These are phyloP conservation scores for Exophiala spinifera DNA, from an alignment of 2,329 filamentous ascomycete genomes.

Conservation along the genomic window DNA sequence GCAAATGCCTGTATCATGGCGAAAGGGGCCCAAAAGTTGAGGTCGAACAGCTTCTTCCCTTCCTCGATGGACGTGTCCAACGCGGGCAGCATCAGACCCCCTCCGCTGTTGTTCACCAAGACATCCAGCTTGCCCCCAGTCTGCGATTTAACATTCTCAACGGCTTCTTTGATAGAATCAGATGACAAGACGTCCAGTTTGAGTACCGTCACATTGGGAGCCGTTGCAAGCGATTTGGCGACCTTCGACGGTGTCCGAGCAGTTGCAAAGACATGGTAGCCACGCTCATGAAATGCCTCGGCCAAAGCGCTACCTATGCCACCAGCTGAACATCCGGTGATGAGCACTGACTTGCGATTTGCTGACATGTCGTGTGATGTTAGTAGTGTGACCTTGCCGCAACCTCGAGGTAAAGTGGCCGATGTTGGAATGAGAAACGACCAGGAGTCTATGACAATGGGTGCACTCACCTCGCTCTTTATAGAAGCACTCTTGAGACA, in stretches of 20 bases:
- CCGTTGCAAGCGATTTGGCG: conserved; percentile 28
- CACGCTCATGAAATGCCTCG: conserved; percentile 36
- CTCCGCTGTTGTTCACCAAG: conserved; percentile 49
- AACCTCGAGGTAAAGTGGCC: no score
- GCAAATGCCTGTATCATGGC: conserved; percentile 36
- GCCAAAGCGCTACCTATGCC: conserved; percentile 44
- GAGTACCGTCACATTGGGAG: conserved; percentile 30
- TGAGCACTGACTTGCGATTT: conserved; percentile 15
- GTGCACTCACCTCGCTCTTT: neutral
- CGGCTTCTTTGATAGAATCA: conserved; percentile 14
- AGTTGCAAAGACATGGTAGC: conserved; percentile 43
- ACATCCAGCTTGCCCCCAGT: conserved; percentile 40
- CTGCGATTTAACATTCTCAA: conserved; percentile 28
- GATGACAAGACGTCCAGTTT: conserved; percentile 33
- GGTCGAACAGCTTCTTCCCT: conserved; percentile 40
- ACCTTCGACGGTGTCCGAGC: conserved; percentile 39
- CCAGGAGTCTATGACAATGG: neutral
- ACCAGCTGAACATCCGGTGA: conserved; percentile 37
- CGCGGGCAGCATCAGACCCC: conserved; percentile 29
- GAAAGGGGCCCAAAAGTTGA: conserved; percentile 43
- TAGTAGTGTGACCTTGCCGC: no score
- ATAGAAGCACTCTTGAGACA: no score
- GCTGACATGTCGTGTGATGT: conserved; percentile 6
- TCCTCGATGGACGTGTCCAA: conserved; percentile 32
- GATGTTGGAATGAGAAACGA: neutral